A percentile compares a stretch with the other conserved stretches of the same genome.
Evolutionary conservation across 1,139 yeast genomes (phyloP).

Genomic region (Blastobotrys serpentis): DNA sequence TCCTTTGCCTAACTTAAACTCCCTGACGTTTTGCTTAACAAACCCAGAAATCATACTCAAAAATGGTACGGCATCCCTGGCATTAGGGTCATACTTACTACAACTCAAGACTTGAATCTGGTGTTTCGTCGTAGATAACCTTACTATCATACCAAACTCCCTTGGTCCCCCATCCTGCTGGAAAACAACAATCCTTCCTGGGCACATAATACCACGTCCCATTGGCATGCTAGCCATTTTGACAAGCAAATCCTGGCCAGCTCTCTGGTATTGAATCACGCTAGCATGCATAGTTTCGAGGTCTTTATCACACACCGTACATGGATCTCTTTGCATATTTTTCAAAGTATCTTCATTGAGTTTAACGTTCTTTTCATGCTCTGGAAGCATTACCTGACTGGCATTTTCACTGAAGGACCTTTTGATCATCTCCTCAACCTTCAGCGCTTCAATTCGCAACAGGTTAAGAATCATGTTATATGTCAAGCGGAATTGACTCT

Average conservation of each 20-base stretch:
- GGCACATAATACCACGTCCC: conserved; percentile 47
- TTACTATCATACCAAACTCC: conserved; percentile 45
- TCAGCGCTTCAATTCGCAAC: conserved; percentile 85
- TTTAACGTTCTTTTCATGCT: conserved; percentile 68
- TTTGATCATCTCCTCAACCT: conserved; percentile 96
- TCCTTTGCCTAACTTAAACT: conserved; percentile 31
- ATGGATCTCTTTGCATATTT: conserved; percentile 43
- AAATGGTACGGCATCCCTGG: conserved; percentile 44
- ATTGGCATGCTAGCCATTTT: conserved; percentile 50
- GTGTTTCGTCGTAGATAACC: conserved; percentile 16
- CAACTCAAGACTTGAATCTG: conserved; percentile 18
- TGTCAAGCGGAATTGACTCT: conserved; percentile 89
- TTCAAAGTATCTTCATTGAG: conserved; percentile 51
- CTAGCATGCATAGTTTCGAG: conserved; percentile 49
- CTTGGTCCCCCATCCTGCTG: conserved; percentile 47
- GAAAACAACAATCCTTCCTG: conserved; percentile 63
- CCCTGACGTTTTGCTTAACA: conserved; percentile 34
- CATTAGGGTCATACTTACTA: conserved; percentile 13
- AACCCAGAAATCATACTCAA: conserved; percentile 44
- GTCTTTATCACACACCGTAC: conserved; percentile 41
- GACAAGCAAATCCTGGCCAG: conserved; percentile 46
- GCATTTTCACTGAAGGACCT: conserved; percentile 92
- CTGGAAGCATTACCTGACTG: conserved; percentile 81
- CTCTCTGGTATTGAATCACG: conserved; percentile 46
- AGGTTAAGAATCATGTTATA: conserved; percentile 93